These are phyloP conservation scores for Cyberlindnera mycetangii DNA, from an alignment of 805 yeast genomes.

Conservation along the genomic window DNA sequence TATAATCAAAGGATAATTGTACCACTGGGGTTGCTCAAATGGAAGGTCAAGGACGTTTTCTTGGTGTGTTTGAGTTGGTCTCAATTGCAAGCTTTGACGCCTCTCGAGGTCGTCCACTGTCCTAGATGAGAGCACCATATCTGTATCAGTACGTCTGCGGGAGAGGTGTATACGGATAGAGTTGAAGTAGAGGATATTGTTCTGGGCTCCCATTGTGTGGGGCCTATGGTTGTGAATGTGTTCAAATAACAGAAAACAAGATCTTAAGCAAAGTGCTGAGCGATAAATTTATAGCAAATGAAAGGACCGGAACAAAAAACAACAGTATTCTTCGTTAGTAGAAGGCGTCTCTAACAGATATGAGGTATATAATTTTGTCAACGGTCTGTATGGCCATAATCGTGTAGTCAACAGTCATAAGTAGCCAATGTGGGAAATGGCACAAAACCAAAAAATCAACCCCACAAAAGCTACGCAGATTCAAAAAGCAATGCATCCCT, in stretches of 20 bases:
- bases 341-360: too few relatives aligned
- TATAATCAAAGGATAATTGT: too few relatives aligned
- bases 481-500: neutral
- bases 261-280: neutral
- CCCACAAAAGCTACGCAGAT: neutral
- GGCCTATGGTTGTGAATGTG: neutral
- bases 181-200: constrained; percentile 2
- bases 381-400: too few relatives aligned
- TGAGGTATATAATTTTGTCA: too few relatives aligned
- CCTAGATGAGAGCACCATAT: neutral
- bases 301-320: neutral
- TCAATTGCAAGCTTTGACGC: neutral
- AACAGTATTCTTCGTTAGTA: too few relatives aligned
- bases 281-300: neutral
- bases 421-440: too few relatives aligned
- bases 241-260: neutral
- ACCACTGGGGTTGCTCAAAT: neutral
- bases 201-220: neutral
- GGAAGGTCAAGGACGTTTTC: neutral
- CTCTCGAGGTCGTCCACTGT: neutral
- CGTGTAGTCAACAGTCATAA: too few relatives aligned
- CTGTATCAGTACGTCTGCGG: neutral
- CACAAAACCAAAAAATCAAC: too few relatives aligned
- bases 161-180: constrained; percentile 8
- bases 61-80: constrained; percentile 1